Evolutionary conservation across 352 stramenopile species (phyloP).

Genomic region (Pythium oligandrum): DNA sequence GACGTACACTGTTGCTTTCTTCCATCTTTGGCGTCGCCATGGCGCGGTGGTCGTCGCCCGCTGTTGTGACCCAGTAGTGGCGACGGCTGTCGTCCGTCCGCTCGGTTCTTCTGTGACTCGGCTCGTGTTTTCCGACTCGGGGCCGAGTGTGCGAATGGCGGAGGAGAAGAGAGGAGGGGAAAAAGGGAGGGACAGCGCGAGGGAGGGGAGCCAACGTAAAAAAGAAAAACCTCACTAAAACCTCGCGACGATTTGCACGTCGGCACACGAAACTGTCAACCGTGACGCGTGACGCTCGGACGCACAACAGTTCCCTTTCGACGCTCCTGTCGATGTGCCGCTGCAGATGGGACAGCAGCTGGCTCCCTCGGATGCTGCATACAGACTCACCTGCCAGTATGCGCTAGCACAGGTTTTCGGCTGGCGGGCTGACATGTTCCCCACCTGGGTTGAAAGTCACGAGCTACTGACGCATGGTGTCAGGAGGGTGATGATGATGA

Average conservation of each 20-base stretch:
- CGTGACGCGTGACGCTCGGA: constrained; percentile 76
- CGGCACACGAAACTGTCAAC: constrained; percentile 20
- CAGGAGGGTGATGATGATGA: no score
- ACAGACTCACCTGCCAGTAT: no score
- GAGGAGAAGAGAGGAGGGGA: constrained; percentile 14
- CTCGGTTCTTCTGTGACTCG: no score
- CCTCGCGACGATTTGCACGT: constrained; percentile 6
- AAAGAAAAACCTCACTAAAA: constrained; percentile 27
- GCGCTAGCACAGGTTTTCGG: no score
- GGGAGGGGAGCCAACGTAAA: constrained; percentile 15
- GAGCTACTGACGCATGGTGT: no score
- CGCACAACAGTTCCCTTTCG: constrained; percentile 18
- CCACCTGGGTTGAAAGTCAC: no score
- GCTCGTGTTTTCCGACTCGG: not conserved
- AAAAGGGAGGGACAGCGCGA: constrained; percentile 11
- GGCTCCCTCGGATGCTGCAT: no score
- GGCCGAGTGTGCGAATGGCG: constrained; percentile 23
- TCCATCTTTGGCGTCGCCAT: constrained; percentile 82
- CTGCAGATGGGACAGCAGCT: no score
- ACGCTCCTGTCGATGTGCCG: constrained; percentile 9
- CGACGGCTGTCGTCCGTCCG: no score
- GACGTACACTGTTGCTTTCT: constrained; percentile 40
- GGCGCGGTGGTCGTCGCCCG: no score
- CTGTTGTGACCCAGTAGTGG: no score
- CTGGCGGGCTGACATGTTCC: no score